Evolutionary conservation across 495 filamentous ascomycete genomes (phyloP).

Genomic region (Penicillium desertorum): DNA sequence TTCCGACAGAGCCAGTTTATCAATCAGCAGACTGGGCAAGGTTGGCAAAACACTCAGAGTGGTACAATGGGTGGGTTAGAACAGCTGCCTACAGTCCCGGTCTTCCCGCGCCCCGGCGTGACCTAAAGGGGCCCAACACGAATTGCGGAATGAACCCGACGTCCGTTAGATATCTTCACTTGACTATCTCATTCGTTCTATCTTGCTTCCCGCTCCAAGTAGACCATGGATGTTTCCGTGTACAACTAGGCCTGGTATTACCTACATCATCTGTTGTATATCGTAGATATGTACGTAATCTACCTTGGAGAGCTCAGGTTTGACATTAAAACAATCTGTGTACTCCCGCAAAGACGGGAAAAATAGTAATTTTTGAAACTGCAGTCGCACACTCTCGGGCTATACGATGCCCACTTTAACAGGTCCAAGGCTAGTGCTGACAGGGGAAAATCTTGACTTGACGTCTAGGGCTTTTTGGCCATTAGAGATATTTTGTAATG

Average conservation of each 20-base stretch:
- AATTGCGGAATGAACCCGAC: slow-evolving; percentile 5
- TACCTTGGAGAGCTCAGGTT: not conserved
- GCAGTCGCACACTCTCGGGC: not conserved
- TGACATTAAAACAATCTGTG: not conserved
- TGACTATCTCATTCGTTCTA: slow-evolving; percentile 9
- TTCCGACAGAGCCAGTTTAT: slow-evolving; percentile 88
- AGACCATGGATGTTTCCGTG: not conserved
- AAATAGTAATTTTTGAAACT: not conserved
- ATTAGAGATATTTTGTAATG: not conserved
- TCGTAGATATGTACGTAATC: not conserved
- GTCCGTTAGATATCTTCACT: slow-evolving; percentile 13
- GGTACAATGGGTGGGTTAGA: slow-evolving; percentile 85
- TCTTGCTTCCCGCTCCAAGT: slow-evolving; percentile 4
- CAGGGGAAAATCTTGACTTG: not conserved
- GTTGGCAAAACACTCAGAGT: slow-evolving; percentile 75
- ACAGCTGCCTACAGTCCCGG: slow-evolving; percentile 71
- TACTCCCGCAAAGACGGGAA: not conserved
- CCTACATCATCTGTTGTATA: not conserved
- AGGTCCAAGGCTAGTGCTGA: not conserved
- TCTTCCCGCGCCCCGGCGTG: slow-evolving; percentile 79
- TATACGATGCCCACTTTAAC: not conserved
- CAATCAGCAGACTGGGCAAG: slow-evolving; percentile 79
- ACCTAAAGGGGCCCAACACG: slow-evolving; percentile 15
- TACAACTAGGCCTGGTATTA: not conserved
- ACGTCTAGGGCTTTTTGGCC: not conserved